A percentile compares a stretch with the other conserved stretches of the same genome.
phyloP scores from a whole-genome alignment of 148 eudicot species.

The Silene uniflora region DNA sequence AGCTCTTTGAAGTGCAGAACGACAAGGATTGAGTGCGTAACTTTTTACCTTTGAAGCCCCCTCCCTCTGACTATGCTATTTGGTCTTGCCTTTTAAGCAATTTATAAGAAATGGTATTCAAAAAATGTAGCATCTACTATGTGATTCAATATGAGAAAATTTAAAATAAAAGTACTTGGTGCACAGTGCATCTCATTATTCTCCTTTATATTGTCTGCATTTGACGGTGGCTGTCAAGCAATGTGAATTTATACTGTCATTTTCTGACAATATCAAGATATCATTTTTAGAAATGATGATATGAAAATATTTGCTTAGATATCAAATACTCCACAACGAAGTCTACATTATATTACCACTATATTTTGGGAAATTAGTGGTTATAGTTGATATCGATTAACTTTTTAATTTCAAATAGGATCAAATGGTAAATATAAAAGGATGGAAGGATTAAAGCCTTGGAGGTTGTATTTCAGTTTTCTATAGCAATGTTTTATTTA shows the following conservation, averaged over 20 bases:
- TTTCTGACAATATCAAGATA: not conserved
- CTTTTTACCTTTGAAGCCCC: not conserved
- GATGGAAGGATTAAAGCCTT: not conserved
- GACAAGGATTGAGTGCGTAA: conserved; percentile 84
- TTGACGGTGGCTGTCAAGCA: not conserved
- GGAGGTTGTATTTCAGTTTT: not conserved
- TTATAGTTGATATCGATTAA: not conserved
- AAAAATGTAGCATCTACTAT: not conserved
- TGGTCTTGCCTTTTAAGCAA: not conserved
- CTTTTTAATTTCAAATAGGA: not conserved
- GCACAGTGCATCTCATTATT: not conserved
- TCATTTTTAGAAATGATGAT: not conserved
- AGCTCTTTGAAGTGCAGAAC: conserved; percentile 97
- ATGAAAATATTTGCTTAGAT: not conserved
- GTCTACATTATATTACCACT: not conserved
- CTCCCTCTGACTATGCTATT: not conserved
- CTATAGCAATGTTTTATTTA: not conserved
- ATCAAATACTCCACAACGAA: not conserved
- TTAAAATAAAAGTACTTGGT: not conserved
- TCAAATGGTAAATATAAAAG: no score
- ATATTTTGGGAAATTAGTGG: not conserved
- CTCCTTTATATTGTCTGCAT: not conserved
- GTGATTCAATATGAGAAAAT: no score
- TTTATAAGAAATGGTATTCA: not conserved
- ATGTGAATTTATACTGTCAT: not conserved